phyloP scores from a whole-genome alignment of 345 rosid genomes.

The Camelina hispida region DNA sequence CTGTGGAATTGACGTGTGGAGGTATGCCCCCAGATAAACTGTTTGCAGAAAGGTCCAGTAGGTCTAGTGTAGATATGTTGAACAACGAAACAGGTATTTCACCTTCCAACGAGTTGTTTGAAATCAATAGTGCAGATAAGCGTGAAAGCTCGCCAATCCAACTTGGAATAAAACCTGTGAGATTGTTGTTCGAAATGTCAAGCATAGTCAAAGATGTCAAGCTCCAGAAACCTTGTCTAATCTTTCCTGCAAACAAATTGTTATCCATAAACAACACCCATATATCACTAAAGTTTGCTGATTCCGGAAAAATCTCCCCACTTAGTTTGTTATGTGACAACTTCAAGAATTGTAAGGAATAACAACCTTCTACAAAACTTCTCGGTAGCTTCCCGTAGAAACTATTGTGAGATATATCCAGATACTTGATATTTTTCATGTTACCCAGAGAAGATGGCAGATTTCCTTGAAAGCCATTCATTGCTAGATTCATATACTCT shows the following conservation, averaged over 20 bases:
- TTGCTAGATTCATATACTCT: not conserved
- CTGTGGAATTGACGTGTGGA: not conserved
- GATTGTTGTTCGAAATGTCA: not conserved
- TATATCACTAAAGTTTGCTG: not conserved
- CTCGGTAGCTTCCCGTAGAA: not conserved
- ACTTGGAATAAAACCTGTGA: not conserved
- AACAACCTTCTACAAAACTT: not conserved
- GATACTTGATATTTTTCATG: not conserved
- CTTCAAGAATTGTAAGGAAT: not conserved
- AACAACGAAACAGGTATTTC: not conserved
- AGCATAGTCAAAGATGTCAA: fast-evolving
- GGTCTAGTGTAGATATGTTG: fast-evolving
- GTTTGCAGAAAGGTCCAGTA: not conserved
- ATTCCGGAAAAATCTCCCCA: not conserved
- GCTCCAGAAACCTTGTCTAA: not conserved
- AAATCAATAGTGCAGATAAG: fast-evolving
- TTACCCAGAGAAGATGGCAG: not conserved
- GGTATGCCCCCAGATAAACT: not conserved
- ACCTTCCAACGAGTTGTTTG: not conserved
- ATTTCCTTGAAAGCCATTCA: not conserved
- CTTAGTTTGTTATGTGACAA: not conserved
- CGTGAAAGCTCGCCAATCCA: fast-evolving
- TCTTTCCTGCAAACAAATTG: not conserved
- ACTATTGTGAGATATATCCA: not conserved
- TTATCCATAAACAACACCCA: not conserved